Conservation (phyloP, 768 basidiomycete species). For the Cystofilobasidium bisporidii region DNA sequence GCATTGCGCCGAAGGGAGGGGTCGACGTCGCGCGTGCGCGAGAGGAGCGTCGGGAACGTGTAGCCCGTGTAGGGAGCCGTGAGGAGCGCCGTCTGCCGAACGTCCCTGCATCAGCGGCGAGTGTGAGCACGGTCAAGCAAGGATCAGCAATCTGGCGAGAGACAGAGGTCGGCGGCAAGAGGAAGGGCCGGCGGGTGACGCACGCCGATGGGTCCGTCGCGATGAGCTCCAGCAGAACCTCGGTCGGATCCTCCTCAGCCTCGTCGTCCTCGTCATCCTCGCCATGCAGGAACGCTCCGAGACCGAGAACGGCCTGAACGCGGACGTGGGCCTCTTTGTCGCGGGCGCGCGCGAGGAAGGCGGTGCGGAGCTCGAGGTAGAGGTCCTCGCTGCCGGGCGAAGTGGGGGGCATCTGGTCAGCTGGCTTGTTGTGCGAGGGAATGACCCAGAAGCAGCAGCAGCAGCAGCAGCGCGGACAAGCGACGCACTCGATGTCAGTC, state of each 20-base stretch:
- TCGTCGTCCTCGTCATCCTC: conserved; percentile 44
- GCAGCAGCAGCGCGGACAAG: not conserved
- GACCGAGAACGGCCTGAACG: conserved; percentile 65
- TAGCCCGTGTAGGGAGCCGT: conserved; percentile 54
- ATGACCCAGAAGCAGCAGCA: not conserved
- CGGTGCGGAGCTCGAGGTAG: conserved; percentile 53
- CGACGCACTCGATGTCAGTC: conserved; percentile 72
- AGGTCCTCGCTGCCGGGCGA: conserved; percentile 56
- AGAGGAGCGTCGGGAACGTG: conserved; percentile 59
- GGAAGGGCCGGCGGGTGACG: too few relatives aligned
- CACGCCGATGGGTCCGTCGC: conserved; percentile 67
- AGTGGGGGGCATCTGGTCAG: not conserved
- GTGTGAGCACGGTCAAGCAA: too few relatives aligned
- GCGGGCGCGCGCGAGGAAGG: conserved; percentile 59
- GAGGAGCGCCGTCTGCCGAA: conserved; percentile 66
- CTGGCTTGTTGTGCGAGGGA: not conserved
- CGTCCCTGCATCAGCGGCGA: conserved; percentile 52
- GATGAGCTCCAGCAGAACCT: conserved; percentile 59
- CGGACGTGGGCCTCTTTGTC: conserved; percentile 74
- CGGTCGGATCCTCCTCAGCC: conserved; percentile 41
- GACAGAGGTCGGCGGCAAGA: too few relatives aligned
- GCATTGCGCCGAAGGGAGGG: conserved; percentile 61
- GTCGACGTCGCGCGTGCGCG: conserved; percentile 72
- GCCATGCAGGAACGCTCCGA: conserved; percentile 67
- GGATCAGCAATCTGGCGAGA: too few relatives aligned